Percentiles rank a stretch among this genome's conserved stretches.
Evolutionary conservation across 148 eudicot species (phyloP).

Genomic region (Vaccinium vitisidaea): DNA sequence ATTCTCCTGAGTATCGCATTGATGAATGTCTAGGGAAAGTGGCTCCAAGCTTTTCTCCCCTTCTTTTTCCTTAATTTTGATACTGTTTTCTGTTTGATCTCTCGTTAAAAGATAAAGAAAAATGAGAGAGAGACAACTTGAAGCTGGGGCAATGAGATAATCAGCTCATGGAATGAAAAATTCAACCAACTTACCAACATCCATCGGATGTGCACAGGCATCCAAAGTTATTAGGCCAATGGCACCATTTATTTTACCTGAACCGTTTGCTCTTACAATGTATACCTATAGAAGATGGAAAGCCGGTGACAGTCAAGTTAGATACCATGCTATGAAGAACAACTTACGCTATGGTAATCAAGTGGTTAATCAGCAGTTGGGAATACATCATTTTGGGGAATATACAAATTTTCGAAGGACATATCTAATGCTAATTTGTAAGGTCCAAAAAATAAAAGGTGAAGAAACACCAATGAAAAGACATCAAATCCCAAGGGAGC

Average conservation of each 20-base stretch:
- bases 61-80: slow-evolving; percentile 7
- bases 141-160: background rate
- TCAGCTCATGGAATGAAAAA: background rate
- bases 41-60: slow-evolving; percentile 5
- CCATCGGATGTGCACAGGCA: slow-evolving; percentile 1
- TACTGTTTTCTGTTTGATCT: slow-evolving; percentile 7
- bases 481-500: background rate
- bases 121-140: background rate
- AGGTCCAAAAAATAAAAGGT: too few relatives aligned
- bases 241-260: slow-evolving; percentile 29
- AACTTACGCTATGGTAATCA: background rate
- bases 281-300: slow-evolving; percentile 32
- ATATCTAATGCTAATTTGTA: background rate
- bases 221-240: slow-evolving; percentile 31
- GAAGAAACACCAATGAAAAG: background rate
- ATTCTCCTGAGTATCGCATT: slow-evolving; percentile 9
- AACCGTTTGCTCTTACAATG: slow-evolving; percentile 34
- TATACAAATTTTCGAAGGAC: background rate
- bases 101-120: slow-evolving; percentile 4
- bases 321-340: background rate
- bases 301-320: background rate
- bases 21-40: background rate
- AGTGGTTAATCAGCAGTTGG: background rate
- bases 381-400: background rate
- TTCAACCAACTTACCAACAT: slow-evolving; percentile 17